Evolutionary conservation across 179 eudicot species (phyloP), one percentile per base, ranked within the genome.

Genomic region (Beta corolliflora): DNA sequence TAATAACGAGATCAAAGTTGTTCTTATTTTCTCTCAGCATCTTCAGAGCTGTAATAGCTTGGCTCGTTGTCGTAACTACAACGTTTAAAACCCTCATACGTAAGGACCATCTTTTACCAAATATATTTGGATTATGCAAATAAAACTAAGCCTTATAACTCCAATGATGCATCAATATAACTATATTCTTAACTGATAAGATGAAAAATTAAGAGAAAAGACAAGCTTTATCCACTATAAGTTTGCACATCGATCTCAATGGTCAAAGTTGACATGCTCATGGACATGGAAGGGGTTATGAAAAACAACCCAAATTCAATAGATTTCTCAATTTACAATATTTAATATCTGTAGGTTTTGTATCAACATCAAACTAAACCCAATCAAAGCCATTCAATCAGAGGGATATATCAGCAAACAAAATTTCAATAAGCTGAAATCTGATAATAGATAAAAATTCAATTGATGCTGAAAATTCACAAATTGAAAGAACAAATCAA

Each of bases 21-120:
- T 89, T 82, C 83, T 56, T 93, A 84, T 94, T 93, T 79, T 93
- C 97, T 80, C 97, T 82, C 83, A 94, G 84, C 89, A 93, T 76
- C 81, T 87, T 80, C 89, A 94, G 81, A 41, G 97, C 98, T 45
- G 63, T 53, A 44, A 83, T 71, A 16, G 97, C 97, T 76, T 90
- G 90, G 79, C 78, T 91, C 71, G 95, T 94, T 8, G 94, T 85
- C 15, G 97, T 94, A 75, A 94, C 98, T 94, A 87, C 81, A 85
- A 56, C 77, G 76, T 45, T 36, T 64, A 76, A 66, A 83, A 75
- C 60, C 81, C 67, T 53, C 60, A 50, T 36, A 21, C 15, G 64
- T 48, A 59, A 83, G 69, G 36, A 77, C n/a, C 78, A 71, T 64
- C 11, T 67, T 71, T n/a, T n/a, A 50, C 75, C 60, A 29, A 56